Evolutionary conservation across 2,329 filamentous ascomycete genomes (phyloP), one percentile per base, ranked within the genome.

Genomic region (Hypoxylon sp.): DNA sequence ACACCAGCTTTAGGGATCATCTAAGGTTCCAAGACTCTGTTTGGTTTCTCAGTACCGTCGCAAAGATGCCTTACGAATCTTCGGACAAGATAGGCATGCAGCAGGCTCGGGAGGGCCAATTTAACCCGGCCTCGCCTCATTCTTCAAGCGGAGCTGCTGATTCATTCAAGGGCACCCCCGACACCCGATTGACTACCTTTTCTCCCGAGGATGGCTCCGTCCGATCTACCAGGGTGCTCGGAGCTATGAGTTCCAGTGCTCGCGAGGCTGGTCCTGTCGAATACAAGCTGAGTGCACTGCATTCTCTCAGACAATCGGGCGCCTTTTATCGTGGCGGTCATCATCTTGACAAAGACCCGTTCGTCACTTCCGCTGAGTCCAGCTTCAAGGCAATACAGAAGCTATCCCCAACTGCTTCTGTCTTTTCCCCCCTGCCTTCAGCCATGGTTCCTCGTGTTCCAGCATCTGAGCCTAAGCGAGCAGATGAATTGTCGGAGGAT

Each of bases 381-480:
- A 74, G 70, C 49, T 70, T 76, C 73, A 79, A 82, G 72, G 31
- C 73, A 54, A 66, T 79, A 53, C 83, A 82, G 65, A 86, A 88
- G 70, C 80, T 93, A 22, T 92, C 90, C 3, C 88, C 91, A 1
- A 90, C 86, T 6, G 90, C 90, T 1, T 87, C 86, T 1, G 76
- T 84, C 1, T 92, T 92, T 72, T 86, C 84, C 14, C 90, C 90
- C 5, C 79, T 84, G 57, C 77, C 77, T 51, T 76, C 60, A 61
- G 71, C 62, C 48, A 37, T 62, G 10, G 42, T 65, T 48, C 42
- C 54, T 33, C 70, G 59, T 40, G 61, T 57, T 44, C 61, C 69
- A 33, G 61, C 53, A 35, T 62, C 70, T 62, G 72, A 73, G 57
- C 56, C 64, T 44, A 66, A 68, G 42, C 61, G 68, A 58, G 66